These are phyloP conservation scores for Puccinellia tenuiflora DNA, from an alignment of 176 grass and related monocot genomes.

Conservation along the genomic window DNA sequence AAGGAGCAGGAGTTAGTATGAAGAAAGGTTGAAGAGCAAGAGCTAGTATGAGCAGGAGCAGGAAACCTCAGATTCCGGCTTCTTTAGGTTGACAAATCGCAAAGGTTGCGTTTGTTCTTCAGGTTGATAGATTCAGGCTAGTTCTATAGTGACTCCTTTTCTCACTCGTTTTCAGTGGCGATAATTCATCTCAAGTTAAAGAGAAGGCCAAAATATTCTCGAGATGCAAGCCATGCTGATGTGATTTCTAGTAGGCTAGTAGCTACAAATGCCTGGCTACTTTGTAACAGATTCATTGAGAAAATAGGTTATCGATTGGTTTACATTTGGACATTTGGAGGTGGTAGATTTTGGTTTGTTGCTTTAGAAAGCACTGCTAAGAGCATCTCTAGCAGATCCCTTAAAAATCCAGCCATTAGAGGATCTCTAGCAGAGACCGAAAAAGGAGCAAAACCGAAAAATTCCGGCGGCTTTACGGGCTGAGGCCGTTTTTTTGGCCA, in stretches of 20 bases:
- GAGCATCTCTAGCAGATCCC: too few relatives aligned
- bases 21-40: neutral
- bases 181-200: neutral
- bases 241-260: neutral
- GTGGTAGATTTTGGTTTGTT: too few relatives aligned
- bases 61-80: neutral
- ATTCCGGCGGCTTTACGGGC: too few relatives aligned
- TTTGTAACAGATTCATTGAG: neutral
- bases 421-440: too few relatives aligned
- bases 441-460: too few relatives aligned
- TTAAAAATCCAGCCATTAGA: too few relatives aligned
- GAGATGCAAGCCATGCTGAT: neutral
- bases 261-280: neutral
- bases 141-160: neutral
- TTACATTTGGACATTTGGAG: neutral
- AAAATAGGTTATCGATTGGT: neutral
- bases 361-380: neutral
- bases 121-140: neutral
- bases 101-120: neutral
- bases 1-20: slow-evolving; percentile 53
- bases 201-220: neutral
- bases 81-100: neutral
- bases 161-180: neutral
- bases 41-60: neutral
- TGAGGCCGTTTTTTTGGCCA: too few relatives aligned